phyloP scores from a whole-genome alignment of 1,284 basidiomycete genomes.

The Abortiporus biennis region DNA sequence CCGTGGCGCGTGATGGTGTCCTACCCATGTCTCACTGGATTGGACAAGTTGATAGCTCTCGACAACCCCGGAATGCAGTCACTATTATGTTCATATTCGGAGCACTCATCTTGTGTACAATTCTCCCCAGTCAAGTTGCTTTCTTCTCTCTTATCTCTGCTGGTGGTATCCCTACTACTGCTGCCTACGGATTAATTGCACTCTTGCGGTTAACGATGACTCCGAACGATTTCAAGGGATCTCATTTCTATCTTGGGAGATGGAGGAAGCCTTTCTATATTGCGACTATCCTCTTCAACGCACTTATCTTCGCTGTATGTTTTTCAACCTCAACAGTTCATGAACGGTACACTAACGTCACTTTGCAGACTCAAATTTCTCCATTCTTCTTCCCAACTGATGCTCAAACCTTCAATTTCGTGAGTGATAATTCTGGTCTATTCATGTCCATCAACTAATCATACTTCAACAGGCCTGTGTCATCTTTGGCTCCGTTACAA shows the following conservation, averaged over 20 bases:
- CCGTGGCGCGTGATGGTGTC: constrained; percentile 84
- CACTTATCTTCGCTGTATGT: constrained; percentile 63
- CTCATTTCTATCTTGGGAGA: constrained; percentile 64
- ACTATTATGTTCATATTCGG: constrained; percentile 78
- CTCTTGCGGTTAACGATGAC: constrained; percentile 69
- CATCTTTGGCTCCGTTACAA: constrained; percentile 71
- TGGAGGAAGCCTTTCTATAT: constrained; percentile 65
- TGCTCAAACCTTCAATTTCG: constrained; percentile 73
- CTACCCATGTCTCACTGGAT: constrained; percentile 80
- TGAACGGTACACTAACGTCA: constrained; percentile 7
- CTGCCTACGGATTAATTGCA: constrained; percentile 76
- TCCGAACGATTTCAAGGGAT: constrained; percentile 64
- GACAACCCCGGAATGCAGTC: constrained; percentile 77
- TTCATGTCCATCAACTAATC: neutral
- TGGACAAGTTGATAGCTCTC: constrained; percentile 57
- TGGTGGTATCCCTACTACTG: constrained; percentile 74
- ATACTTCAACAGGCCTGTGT: constrained; percentile 50
- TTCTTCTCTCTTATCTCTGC: constrained; percentile 84
- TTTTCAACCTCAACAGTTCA: neutral
- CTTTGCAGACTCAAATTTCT: constrained; percentile 60
- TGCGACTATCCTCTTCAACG: constrained; percentile 65
- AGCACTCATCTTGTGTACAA: constrained; percentile 69
- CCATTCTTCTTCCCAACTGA: constrained; percentile 80
- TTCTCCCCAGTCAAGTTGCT: constrained; percentile 80
- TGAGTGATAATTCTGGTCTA: constrained; percentile 30